phyloP scores from a whole-genome alignment of 495 filamentous ascomycete species.

The Hyaloscypha finlandica region DNA sequence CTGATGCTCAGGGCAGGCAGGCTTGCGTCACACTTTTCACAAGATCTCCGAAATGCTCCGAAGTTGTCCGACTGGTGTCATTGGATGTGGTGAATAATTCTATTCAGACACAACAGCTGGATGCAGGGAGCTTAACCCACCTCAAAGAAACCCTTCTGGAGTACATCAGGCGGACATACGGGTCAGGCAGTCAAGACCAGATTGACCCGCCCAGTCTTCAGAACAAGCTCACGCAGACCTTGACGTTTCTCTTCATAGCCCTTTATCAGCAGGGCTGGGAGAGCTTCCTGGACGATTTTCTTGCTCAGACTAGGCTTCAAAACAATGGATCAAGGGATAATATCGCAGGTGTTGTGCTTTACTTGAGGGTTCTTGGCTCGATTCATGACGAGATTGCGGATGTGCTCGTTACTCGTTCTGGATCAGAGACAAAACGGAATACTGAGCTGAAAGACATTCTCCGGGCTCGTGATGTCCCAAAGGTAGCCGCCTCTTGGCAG shows the following conservation, averaged over 20 bases:
- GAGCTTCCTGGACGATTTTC: conserved; percentile 84
- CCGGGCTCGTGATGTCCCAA: conserved; percentile 78
- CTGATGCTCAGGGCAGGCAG: conserved; percentile 80
- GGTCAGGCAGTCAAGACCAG: conserved; percentile 48
- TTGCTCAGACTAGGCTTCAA: conserved; percentile 63
- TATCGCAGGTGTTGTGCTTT: conserved; percentile 74
- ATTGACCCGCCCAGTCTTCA: conserved; percentile 76
- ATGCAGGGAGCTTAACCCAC: conserved; percentile 63
- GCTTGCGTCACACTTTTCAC: conserved; percentile 83
- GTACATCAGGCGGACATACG: conserved; percentile 75
- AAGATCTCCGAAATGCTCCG: conserved; percentile 72
- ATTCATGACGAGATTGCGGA: conserved; percentile 98
- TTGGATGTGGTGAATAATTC: conserved; percentile 92
- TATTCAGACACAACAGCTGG: conserved; percentile 70
- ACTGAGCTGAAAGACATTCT: conserved; percentile 87
- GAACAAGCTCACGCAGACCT: conserved; percentile 94
- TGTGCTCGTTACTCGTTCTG: conserved; percentile 73
- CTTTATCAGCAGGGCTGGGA: conserved; percentile 86
- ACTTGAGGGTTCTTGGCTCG: conserved; percentile 80
- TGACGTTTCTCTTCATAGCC: conserved; percentile 86
- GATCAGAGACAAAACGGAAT: conserved; percentile 74
- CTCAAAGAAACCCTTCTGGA: conserved; percentile 76
- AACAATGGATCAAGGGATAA: conserved; percentile 63
- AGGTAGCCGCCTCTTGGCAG: conserved; percentile 85
- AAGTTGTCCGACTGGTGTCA: conserved; percentile 82